Base-by-base conservation (phyloP, 1,284 basidiomycete species). In the Paramarasmius palmivorus region DNA sequence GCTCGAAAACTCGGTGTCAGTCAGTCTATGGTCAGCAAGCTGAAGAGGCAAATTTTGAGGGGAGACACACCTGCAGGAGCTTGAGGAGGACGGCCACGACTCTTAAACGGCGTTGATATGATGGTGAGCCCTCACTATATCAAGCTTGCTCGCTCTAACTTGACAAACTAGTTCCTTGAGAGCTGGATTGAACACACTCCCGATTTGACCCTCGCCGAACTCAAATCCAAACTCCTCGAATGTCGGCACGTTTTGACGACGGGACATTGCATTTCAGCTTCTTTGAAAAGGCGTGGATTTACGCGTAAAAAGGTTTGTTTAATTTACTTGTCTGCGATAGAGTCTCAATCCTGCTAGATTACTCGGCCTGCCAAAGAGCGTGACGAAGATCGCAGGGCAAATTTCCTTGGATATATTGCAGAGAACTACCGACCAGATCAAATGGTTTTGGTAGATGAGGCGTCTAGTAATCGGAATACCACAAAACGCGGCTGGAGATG, bases 361-460 rank as follows among this genome's bases (percentile, higher is more conserved):
- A 62, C 56, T 2, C 19, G 55, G 9, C 34, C 56, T 45, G 66
- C 63, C 1, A 44, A 57, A 8, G 67, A 72, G 40, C 25, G 59
- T 0, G 64, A 61, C 15, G 65, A 62, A 15, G 12, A 57, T 14
- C 59, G 63, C 15, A 41, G 55, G 0, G 42, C 63, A 1, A 40
- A 60, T 0, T 73, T 60, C 26, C 37, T 56, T 4, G 19, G 51
- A 17, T 9, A 52, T 2, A 67, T 71, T 9, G 58, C 63, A 0
- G 35, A 47, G 1, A 22, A 54, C 15, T 71, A 71, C 54, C 2
- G 26, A 0, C 48, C 66, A 1, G 49, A 66, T 0, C 70, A 73
- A 29, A 61, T 71, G 3, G 65, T 73, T 4, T 73, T 73, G 56
- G 67, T 67, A 10, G 70, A 73, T 57, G 68, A 73, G 54, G 65